Evolutionary conservation across 169 alveolate species (phyloP).

Genomic region (Plasmodium chabaudi): DNA sequence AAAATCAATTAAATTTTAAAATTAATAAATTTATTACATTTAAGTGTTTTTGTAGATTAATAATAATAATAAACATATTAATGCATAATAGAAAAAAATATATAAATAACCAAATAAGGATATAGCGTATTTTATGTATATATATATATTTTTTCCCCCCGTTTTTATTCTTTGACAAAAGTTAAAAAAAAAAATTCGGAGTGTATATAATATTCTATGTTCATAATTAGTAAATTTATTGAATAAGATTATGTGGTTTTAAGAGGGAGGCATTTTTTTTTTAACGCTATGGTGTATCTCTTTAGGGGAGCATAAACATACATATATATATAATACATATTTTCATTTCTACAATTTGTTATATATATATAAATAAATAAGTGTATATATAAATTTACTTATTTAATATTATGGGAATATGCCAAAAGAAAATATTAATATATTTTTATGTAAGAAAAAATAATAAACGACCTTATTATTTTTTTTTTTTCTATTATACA

Average conservation of each 20-base stretch:
- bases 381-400: background rate
- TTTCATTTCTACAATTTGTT: background rate
- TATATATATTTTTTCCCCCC: background rate
- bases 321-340: background rate
- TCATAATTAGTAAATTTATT: constrained; percentile 8
- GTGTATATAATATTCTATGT: constrained; percentile 1
- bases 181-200: background rate
- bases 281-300: background rate
- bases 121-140: background rate
- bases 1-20: too few species aligned
- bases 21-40: background rate
- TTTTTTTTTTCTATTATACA: too few species aligned
- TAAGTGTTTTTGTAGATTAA: constrained; percentile 2
- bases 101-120: background rate
- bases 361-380: background rate
- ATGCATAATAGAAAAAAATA: background rate
- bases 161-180: background rate
- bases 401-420: background rate
- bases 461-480: too few species aligned
- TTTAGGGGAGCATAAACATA: background rate
- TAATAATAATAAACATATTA: background rate
- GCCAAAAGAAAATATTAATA: too few species aligned
- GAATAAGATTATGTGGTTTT: background rate
- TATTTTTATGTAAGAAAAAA: too few species aligned
- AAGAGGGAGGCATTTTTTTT: background rate